Evolutionary conservation across 164 flowering plant species (phyloP), one percentile per base, ranked within the genome.

Genomic region (Protea cynaroides): DNA sequence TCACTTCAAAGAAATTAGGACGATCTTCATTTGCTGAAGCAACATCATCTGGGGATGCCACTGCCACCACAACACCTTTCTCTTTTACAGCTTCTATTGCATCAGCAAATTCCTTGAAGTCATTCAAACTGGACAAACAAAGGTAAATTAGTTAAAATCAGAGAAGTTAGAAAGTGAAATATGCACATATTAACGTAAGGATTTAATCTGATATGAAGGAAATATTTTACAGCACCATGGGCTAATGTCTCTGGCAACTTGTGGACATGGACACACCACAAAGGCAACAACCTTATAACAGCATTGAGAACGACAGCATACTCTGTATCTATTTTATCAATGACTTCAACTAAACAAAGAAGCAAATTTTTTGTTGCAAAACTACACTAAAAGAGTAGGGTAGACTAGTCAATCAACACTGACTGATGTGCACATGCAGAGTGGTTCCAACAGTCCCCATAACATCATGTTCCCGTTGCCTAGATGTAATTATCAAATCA

Each of bases 1-100:
- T 88, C 58, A 92, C 86, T 72, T 87, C 72, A 56, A 89, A 86
- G 73, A 83, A 95, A 70, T 70, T 57, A 25, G 84, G n/a, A 11
- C 75, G 70, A 69, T 82, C 84, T 66, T 77, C 80, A 82, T 90
- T 72, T 51, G 96, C 97, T 52, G 86, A 79, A 15, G 84, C 87
- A 61, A 88, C 91, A 71, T 90, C 99, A 36, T 86, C 91, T 0
- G 83, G 85, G 17, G 96, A 92, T 59, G 97, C 94, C 69, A 95
- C 97, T 3, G 96, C 90, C 25, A 88, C 97, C 51, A 74, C 86
- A 36, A 92, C 88, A 9, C 99, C 97, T 75, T 80, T 86, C 61
- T 85, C 82, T 77, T 83, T 92, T 19, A 88, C 84, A 1, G 83
- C 81, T 5, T 88, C 96, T 18, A 95, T 64, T 34, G 79, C 96